These are phyloP conservation scores for Aspergillus ellipticus DNA, from an alignment of 495 filamentous ascomycete genomes.

Conservation along the genomic window DNA sequence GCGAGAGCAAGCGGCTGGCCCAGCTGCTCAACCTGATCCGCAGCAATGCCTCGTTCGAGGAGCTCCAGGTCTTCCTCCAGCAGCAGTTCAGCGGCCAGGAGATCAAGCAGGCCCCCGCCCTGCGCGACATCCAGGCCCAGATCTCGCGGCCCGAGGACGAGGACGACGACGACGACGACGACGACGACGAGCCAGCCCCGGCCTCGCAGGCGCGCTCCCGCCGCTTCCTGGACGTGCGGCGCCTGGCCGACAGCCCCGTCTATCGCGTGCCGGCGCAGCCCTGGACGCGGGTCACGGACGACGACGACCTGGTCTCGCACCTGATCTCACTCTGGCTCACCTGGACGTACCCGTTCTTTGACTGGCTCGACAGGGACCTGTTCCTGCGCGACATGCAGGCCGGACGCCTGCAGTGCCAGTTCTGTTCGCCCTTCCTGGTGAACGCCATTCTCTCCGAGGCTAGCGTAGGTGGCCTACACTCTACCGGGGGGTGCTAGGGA, in stretches of 20 bases:
- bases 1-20: conserved; percentile 15
- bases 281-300: conserved; percentile 46
- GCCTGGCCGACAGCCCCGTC: conserved; percentile 23
- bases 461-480: conserved; percentile 20
- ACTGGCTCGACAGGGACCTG: conserved; percentile 40
- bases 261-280: conserved; percentile 36
- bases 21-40: conserved; percentile 27
- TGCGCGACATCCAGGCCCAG: conserved; percentile 15
- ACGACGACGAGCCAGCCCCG: not conserved
- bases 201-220: conserved; percentile 4
- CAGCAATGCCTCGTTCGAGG: conserved; percentile 22
- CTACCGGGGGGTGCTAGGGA: not conserved
- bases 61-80: conserved; percentile 22
- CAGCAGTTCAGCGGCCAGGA: conserved; percentile 17
- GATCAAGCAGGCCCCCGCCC: conserved; percentile 17
- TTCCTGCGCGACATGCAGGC: conserved; percentile 40
- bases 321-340: conserved; percentile 44
- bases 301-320: conserved; percentile 47
- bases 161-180: conserved; percentile 7
- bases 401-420: conserved; percentile 22
- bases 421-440: conserved; percentile 46
- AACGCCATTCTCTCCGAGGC: conserved; percentile 39
- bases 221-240: conserved; percentile 23
- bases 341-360: conserved; percentile 39
- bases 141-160: conserved; percentile 9